Conservation (phyloP, 495 filamentous ascomycete genomes). For the Penicillium roqueforti region DNA sequence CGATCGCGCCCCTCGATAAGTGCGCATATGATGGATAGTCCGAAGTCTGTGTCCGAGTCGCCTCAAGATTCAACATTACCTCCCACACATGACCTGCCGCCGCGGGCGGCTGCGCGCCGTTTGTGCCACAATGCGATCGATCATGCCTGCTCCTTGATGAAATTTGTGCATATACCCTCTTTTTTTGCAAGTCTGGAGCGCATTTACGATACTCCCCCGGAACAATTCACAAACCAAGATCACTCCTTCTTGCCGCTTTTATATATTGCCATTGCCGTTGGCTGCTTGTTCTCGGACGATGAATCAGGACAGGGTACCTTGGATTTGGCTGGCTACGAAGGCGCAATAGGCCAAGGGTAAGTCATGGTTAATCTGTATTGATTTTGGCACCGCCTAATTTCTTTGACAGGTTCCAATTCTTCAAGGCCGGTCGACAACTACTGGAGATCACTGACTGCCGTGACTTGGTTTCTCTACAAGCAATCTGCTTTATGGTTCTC, state of each 20-base stretch:
- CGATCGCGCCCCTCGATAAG: slow-evolving; percentile 31
- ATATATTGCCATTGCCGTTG: slow-evolving; percentile 79
- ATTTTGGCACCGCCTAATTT: background rate
- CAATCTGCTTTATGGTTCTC: slow-evolving; percentile 85
- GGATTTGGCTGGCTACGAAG: slow-evolving; percentile 59
- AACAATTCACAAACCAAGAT: slow-evolving; percentile 69
- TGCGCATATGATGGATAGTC: slow-evolving; percentile 63
- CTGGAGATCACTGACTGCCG: slow-evolving; percentile 90
- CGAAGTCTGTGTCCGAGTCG: slow-evolving; percentile 60
- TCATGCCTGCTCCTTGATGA: slow-evolving; percentile 77
- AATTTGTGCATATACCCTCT: slow-evolving; percentile 82
- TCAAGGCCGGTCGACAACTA: slow-evolving; percentile 71
- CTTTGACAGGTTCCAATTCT: slow-evolving; percentile 72
- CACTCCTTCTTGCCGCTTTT: slow-evolving; percentile 78
- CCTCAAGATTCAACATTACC: slow-evolving; percentile 49
- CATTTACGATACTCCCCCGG: slow-evolving; percentile 68
- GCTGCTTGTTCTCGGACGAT: slow-evolving; percentile 70
- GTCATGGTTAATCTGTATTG: slow-evolving; percentile 8
- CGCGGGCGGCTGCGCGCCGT: slow-evolving; percentile 58
- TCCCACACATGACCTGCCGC: slow-evolving; percentile 65
- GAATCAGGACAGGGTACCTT: slow-evolving; percentile 36
- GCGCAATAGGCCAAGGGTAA: slow-evolving; percentile 77
- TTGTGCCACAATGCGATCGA: slow-evolving; percentile 76
- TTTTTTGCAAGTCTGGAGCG: slow-evolving; percentile 76
- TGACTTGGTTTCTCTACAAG: slow-evolving; percentile 79